Evolutionary conservation across 139 green algal species (phyloP), one percentile per base, ranked within the genome.

Genomic region (Chlorella sp.): DNA sequence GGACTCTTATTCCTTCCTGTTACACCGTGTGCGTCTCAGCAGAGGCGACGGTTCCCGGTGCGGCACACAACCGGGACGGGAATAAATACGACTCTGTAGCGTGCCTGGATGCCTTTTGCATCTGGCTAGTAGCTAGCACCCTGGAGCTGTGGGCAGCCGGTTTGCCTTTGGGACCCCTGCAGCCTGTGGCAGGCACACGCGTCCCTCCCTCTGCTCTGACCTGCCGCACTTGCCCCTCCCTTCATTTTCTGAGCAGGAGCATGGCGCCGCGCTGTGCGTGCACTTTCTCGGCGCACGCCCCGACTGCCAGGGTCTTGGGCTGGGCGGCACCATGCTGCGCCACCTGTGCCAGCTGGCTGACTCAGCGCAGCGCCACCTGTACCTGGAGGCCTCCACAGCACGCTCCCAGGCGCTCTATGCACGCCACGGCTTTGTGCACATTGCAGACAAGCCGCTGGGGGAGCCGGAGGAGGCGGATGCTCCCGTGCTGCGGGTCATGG

Each of bases 261-360:
- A 85, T 14, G 79, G 79, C 42, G 53, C 42, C 30, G 79, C 79
- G 79, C 79, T 85, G 42, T 85, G 79, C 79, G 79, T 85, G 42
- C 79, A 85, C 79, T 85, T 85, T 14, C 14, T 85, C 12, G 79
- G 79, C 28, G 79, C 34, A 30, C 79, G 64, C 79, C 79, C 79
- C 28, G 36, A 40, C 28, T 48, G 79, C 42, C 79, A 85, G 42
- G 79, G 79, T 42, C 79, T 32, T 28, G 79, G 79, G 24, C 79
- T 85, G 48, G 79, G 79, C 14, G 79, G 42, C 79, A 48, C 79
- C 42, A 66, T 85, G 79, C 79, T 85, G 79, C 42, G 42, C 9
- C 79, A 85, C 79, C 53, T 85, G 28, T 85, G 79, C 79, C 1
- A 26, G 79, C 30, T 69, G 42, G 79, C 79, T 9, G 79, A 85